Base-by-base conservation (phyloP, 2,329 filamentous ascomycete species). In the Fusarium cyanostomum region DNA sequence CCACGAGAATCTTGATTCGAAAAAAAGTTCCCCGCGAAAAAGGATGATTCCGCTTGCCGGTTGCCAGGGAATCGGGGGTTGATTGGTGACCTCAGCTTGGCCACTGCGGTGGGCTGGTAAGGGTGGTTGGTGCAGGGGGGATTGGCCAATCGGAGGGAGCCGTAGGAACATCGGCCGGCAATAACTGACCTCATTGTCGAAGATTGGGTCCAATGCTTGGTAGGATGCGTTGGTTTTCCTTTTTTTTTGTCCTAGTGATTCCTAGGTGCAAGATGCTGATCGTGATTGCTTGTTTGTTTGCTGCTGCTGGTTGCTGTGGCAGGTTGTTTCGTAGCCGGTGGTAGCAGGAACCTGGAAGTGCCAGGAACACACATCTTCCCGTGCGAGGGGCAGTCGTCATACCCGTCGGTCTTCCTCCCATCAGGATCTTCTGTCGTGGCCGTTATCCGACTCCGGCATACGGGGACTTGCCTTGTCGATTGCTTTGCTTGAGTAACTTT, bases 171-270 rank as follows among this genome's bases (percentile, higher is more conserved):
- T 59, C 56, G 53, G 53, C 57, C 65, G 54, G 68, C 59, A 33
- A 70, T 52, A 51, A 63, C 56, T 62, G 65, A 71, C 65, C 54
- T 70, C 68, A 64, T 60, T 52, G 44, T 57, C 24, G 33, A 59
- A 50, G 59, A 62, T 59, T 62, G 59, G 58, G 21, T 21, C 21
- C 21, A 44, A 44, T 16, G 42, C 38, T 44, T 35, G 49, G 30
- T 33, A 34, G 37, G 28, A 46, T 46, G 42, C 27, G 41, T 24
- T 53, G 50, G 41, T 38, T 45, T 53, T 41, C 38, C 6, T 33
- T 43, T 41, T 52, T 52, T 44, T 38, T 52, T 52, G 35, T 38
- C 37, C 37, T 41, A 18, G 15, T 35, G 24, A 7, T 27, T 48
- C 13, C 51, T 31, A 21, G n/a, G 15, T 30, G 15, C 18, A 35